Conservation (phyloP, 805 yeast genomes). For the Brettanomyces nanus region DNA sequence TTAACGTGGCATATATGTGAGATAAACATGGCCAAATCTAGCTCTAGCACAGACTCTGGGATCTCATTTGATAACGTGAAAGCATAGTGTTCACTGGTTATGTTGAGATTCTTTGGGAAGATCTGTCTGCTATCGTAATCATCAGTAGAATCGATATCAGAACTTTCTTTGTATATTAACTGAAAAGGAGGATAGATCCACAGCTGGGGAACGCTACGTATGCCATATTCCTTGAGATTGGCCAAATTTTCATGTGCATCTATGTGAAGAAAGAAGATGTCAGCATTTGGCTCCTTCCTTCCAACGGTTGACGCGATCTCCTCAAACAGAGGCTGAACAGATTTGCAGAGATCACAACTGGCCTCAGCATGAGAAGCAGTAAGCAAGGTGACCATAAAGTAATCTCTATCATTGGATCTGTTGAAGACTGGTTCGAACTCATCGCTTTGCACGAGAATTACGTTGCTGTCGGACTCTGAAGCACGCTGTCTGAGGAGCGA, state of each 20-base stretch:
- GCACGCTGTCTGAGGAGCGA: slow-evolving; percentile 11
- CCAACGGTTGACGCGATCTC: slow-evolving; percentile 37
- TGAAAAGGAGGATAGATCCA: slow-evolving; percentile 48
- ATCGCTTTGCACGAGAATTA: slow-evolving; percentile 24
- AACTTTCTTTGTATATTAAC: slow-evolving; percentile 16
- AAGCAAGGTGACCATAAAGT: slow-evolving; percentile 41
- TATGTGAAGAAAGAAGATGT: slow-evolving; percentile 35
- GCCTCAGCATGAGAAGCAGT: slow-evolving; percentile 39
- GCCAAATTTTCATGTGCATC: slow-evolving; percentile 33
- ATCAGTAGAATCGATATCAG: slow-evolving; percentile 10
- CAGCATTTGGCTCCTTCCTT: slow-evolving; percentile 32
- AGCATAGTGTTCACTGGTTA: slow-evolving; percentile 20
- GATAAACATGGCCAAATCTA: slow-evolving; percentile 1
- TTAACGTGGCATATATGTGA: slow-evolving; percentile 2
- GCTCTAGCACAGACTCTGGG: not conserved
- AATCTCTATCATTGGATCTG: slow-evolving; percentile 30
- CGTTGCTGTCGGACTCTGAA: slow-evolving; percentile 22
- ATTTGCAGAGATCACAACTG: slow-evolving; percentile 40
- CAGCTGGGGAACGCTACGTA: slow-evolving; percentile 54
- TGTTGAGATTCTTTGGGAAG: slow-evolving; percentile 9
- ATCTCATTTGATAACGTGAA: not conserved
- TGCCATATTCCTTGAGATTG: slow-evolving; percentile 32
- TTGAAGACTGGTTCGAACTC: slow-evolving; percentile 1
- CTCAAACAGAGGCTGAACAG: slow-evolving; percentile 33
- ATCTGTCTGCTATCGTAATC: slow-evolving; percentile 11